Evolutionary conservation across 805 yeast species (phyloP), one percentile per base, ranked within the genome.

Genomic region (Tetrapisispora arboricola): DNA sequence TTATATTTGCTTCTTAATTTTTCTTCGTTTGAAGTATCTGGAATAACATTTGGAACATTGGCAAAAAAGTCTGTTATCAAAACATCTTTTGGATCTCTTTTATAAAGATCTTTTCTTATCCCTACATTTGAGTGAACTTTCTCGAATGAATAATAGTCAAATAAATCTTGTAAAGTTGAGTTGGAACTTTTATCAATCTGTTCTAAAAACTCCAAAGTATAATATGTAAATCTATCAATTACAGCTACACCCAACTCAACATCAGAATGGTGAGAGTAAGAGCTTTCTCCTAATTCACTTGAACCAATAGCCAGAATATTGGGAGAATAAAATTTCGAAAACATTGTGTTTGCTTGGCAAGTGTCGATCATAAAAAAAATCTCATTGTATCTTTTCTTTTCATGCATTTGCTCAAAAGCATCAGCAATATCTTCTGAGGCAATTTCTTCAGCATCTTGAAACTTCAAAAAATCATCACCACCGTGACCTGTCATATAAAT

Each of bases 281-380:
- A 85, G 38, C 90, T 79, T 63, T 92, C 96, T 41, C 82, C 95
- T 7, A 85, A 47, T 49, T 73, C 82, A 9, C 94, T 83, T 1
- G 96, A 86, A 0, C 98, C 99, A 27, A 90, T 94, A 1, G 96
- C 85, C 39, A 92, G 63, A 35, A 92, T 76, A 58, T 92, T 87
- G 26, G 98, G 97, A 9, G 95, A 82, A 58, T 86, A 87, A 56
- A 90, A 78, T 55, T 82, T 76, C 43, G 94, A 80, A 64, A 83
- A 92, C 98, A 92, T 90, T 13, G 98, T 86, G 63, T 90, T 92
- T 20, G 98, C 98, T 67, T 92, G 98, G 58, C 99, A 92, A 0
- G 99, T 92, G 61, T 92, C 99, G 48, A 92, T 83, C 97, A 92
- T 92, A 64, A 92, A 92, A 57, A 92, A 78, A 26, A 92, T 84